These are phyloP conservation scores for Euptelea pleiosperma DNA, from an alignment of 164 flowering plant species.

Conservation along the genomic window DNA sequence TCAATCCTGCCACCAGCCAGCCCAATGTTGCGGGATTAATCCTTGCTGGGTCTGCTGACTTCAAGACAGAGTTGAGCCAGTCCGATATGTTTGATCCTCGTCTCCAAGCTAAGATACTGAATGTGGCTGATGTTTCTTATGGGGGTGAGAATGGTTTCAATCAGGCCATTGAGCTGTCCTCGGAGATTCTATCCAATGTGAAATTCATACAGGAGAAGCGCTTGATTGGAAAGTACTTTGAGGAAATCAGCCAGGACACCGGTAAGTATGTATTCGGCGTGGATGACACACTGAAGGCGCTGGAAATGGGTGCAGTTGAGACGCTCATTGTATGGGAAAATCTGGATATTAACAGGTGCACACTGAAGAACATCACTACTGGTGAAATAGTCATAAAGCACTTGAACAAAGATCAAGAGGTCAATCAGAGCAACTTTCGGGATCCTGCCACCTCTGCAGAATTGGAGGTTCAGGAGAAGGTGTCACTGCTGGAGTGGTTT, in stretches of 20 bases:
- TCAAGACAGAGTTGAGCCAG: slow-evolving; percentile 49
- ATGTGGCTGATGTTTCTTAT: slow-evolving; percentile 8
- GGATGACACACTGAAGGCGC: slow-evolving; percentile 9
- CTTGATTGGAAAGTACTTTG: slow-evolving; percentile 14
- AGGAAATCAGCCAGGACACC: slow-evolving; percentile 10
- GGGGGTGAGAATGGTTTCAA: slow-evolving; percentile 11
- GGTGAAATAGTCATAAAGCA: slow-evolving; percentile 18
- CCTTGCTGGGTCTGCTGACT: slow-evolving; percentile 51
- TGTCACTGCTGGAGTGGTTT: slow-evolving; percentile 37
- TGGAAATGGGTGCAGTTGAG: slow-evolving; percentile 12
- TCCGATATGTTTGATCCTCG: slow-evolving; percentile 54
- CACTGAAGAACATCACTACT: slow-evolving; percentile 27
- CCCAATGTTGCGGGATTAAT: slow-evolving; percentile 46
- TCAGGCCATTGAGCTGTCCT: slow-evolving; percentile 11
- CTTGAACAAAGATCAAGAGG: slow-evolving; percentile 16
- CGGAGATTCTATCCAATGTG: too few species aligned
- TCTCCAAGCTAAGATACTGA: slow-evolving; percentile 21
- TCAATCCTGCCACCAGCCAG: slow-evolving; percentile 44
- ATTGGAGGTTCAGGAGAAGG: slow-evolving; percentile 24
- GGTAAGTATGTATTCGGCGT: slow-evolving; percentile 10
- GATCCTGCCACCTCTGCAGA: slow-evolving; percentile 13
- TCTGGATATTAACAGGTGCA: slow-evolving; percentile 30
- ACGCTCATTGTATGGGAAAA: slow-evolving; percentile 11
- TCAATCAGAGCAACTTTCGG: slow-evolving; percentile 25
- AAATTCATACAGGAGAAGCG: too few species aligned